Base-by-base conservation (phyloP, 163 green algal species). In the Coccomyxa subellipsoidea region DNA sequence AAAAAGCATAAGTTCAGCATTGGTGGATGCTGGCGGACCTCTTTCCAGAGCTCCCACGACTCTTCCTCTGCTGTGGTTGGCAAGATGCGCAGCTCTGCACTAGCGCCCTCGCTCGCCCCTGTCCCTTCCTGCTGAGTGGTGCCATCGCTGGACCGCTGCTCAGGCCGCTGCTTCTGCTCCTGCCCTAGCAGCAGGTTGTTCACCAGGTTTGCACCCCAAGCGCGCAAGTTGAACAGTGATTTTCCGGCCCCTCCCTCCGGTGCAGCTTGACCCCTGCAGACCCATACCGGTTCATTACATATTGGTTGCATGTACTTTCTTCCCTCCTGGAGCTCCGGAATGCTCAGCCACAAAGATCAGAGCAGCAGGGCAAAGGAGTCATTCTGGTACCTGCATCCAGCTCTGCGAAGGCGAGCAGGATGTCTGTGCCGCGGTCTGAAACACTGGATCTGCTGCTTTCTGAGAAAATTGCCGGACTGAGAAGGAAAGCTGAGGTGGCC, bases 41-140 rank as follows among this genome's bases (percentile, higher is more conserved):
- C 77, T 39, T 81, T 37, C 76, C 76, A 80, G 25, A 15, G 32
- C 25, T 80, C 76, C n/a, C 31, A 80, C 1, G 76, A 37, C 38
- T 69, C 76, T 38, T 80, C 27, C 27, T 70, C 66, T 34, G 66
- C 25, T 69, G 29, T 32, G 37, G 38, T 25, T 32, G 38, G 25
- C 38, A 69, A 6, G n/a, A 69, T 32, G 15, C 66, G 66, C 66
- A 36, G 10, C 8, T 73, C 66, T 34, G 66, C 66, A 73, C 2
- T 34, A 36, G 66, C 77, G 47, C 47, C 47, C 29, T 31, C 53
- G 31, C 5, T 29, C 15, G 31, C 27, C 9, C 12, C n/a, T 5
- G 31, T 0, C 39, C 18, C 77, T 34, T 25, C 32, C 25, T 38
- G 31, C 77, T 53, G 77, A 7, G 27, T 18, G 25, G 18, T n/a